A percentile compares a stretch with the other conserved stretches of the same genome.
Conservation (phyloP, 2,329 filamentous ascomycete genomes). For the Monosporascus ibericus region DNA sequence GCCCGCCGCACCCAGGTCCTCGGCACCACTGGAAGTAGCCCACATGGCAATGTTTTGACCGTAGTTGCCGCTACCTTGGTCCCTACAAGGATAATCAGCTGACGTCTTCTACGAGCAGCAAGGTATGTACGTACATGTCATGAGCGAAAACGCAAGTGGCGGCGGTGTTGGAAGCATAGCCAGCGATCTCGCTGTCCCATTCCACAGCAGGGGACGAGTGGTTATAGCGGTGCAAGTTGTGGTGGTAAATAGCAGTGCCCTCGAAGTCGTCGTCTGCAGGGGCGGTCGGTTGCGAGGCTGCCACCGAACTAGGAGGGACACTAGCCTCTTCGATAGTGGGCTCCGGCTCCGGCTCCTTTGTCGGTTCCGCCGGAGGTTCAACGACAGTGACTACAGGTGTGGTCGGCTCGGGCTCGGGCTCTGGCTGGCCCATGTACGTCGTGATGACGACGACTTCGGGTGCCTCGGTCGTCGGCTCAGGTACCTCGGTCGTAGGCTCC, state of each 20-base stretch:
- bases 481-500: slow-evolving; percentile 1
- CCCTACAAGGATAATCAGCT: slow-evolving; percentile 34
- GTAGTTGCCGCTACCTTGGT: slow-evolving; percentile 58
- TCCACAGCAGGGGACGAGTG: slow-evolving; percentile 61
- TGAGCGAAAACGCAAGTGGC: slow-evolving; percentile 66
- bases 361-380: not conserved
- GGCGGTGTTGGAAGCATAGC: slow-evolving; percentile 59
- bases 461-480: not conserved
- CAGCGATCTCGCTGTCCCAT: slow-evolving; percentile 61
- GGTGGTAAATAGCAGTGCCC: slow-evolving; percentile 55
- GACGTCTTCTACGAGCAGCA: not conserved
- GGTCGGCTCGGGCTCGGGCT: slow-evolving; percentile 4
- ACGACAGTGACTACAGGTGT: slow-evolving; percentile 4
- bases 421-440: not conserved
- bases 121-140: slow-evolving; percentile 57
- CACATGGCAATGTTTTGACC: slow-evolving; percentile 87
- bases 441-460: not conserved
- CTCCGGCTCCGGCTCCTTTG: slow-evolving; percentile 1
- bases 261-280: slow-evolving; percentile 26
- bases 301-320: not conserved
- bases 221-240: slow-evolving; percentile 83
- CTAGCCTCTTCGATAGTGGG: slow-evolving; percentile 1
- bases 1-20: slow-evolving; percentile 41
- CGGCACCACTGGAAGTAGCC: slow-evolving; percentile 31
- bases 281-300: slow-evolving; percentile 6